phyloP scores from a whole-genome alignment of 495 filamentous ascomycete genomes.

The Hypomontagnella monticulosa region DNA sequence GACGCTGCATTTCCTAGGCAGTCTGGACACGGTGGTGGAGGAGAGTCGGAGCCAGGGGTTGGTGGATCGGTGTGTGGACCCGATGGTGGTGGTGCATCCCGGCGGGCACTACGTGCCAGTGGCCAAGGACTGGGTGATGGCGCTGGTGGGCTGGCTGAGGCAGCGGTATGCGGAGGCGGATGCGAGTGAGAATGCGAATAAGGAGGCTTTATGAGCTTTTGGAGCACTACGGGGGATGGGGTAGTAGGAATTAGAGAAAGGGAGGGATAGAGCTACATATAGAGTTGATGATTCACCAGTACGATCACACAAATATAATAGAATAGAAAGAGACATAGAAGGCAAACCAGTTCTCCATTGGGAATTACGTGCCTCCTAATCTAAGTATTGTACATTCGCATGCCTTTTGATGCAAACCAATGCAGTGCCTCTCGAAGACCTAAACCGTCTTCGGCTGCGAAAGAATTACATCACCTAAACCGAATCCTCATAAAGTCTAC shows the following conservation, averaged over 20 bases:
- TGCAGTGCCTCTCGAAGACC: conserved; percentile 28
- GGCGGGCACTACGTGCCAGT: conserved; percentile 93
- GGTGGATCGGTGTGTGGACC: conserved; percentile 72
- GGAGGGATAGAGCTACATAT: conserved; percentile 11
- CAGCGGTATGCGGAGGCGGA: conserved; percentile 58
- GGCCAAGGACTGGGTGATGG: conserved; percentile 79
- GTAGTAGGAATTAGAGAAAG: background rate
- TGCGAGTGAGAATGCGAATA: conserved; percentile 50
- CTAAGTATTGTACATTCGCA: conserved; percentile 48
- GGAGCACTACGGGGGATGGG: conserved; percentile 61
- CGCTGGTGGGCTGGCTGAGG: conserved; percentile 77
- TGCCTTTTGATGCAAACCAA: conserved; percentile 39
- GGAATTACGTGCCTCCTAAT: conserved; percentile 33
- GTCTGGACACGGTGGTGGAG: conserved; percentile 88
- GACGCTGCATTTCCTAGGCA: conserved; percentile 82
- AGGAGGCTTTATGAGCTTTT: conserved; percentile 71
- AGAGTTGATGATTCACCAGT: background rate
- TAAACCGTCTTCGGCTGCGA: conserved; percentile 27
- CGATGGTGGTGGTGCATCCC: conserved; percentile 79
- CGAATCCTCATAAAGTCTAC: conserved; percentile 21
- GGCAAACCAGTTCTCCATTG: conserved; percentile 31
- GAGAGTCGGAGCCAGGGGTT: conserved; percentile 73
- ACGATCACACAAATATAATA: conserved; percentile 11
- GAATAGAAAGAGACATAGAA: conserved; percentile 30
- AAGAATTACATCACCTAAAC: conserved; percentile 22